phyloP scores from a whole-genome alignment of 148 eudicot species.

The Mesembryanthemum crystallinum region DNA sequence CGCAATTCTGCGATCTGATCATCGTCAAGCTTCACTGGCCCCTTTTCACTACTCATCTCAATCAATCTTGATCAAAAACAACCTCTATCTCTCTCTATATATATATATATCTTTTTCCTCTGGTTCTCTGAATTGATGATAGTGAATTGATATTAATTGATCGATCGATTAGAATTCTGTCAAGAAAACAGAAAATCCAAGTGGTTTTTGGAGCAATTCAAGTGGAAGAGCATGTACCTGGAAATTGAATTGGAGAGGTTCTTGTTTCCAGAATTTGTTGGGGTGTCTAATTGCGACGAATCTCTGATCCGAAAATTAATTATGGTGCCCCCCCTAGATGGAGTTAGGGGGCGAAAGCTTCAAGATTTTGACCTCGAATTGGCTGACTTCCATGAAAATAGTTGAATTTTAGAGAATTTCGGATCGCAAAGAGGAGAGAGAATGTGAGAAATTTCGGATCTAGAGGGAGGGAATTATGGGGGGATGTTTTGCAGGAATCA shows the following conservation, averaged over 20 bases:
- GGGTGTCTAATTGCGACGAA: background rate
- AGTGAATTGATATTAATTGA: background rate
- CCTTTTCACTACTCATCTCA: constrained; percentile 34
- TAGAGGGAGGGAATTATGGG: background rate
- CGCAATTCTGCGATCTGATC: constrained; percentile 47
- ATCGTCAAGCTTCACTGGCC: constrained; percentile 39
- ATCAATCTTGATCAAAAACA: no score
- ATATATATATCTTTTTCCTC: no score
- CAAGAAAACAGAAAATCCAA: background rate
- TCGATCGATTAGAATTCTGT: background rate
- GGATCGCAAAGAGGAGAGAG: constrained; percentile 8
- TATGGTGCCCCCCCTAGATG: background rate
- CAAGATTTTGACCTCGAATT: constrained; percentile 5
- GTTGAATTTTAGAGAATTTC: constrained; percentile 14
- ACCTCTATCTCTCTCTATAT: background rate
- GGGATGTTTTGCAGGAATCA: constrained; percentile 4
- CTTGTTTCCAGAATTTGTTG: background rate
- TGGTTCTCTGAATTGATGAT: background rate
- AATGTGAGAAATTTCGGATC: constrained; percentile 5
- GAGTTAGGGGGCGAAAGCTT: background rate
- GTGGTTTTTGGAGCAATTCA: background rate
- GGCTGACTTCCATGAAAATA: constrained; percentile 10
- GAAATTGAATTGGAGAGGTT: background rate
- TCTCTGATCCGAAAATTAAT: background rate
- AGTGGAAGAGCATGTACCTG: constrained; percentile 8